Percentiles rank a stretch among this genome's conserved stretches.
These are phyloP conservation scores for Backusella luteola DNA, from an alignment of 192 early-diverging fungal genomes.

Conservation along the genomic window DNA sequence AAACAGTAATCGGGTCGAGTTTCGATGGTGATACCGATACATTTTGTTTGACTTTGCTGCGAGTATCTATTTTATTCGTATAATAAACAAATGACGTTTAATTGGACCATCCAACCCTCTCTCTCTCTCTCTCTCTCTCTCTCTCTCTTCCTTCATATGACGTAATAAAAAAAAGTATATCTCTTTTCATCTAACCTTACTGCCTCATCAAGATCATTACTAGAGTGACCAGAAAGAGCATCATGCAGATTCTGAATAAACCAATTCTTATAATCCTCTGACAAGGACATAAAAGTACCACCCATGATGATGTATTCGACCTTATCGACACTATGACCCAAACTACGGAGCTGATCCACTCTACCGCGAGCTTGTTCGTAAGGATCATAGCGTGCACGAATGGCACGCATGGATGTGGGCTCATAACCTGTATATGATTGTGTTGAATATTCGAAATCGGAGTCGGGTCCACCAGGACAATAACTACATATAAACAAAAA, in stretches of 20 bases:
- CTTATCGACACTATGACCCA: constrained; percentile 97
- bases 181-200: constrained; percentile 58
- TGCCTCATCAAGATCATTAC: constrained; percentile 94
- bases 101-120: neutral
- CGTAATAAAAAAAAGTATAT: neutral
- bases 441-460: constrained; percentile 99
- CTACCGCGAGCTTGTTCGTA: constrained; percentile 94
- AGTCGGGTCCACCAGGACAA: constrained; percentile 98
- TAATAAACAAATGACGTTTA: neutral
- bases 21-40: constrained; percentile 99
- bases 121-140: neutral
- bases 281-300: constrained; percentile 97
- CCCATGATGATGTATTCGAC: constrained; percentile 99
- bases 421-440: constrained; percentile 99
- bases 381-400: constrained; percentile 96
- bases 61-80: constrained; percentile 60
- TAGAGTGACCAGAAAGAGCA: constrained; percentile 89
- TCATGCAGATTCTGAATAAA: constrained; percentile 98
- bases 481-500: constrained; percentile 48
- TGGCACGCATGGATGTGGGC: constrained; percentile 98
- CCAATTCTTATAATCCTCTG: constrained; percentile 96
- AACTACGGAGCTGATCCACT: constrained; percentile 87
- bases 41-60: constrained; percentile 94
- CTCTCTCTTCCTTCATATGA: neutral
- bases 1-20: constrained; percentile 98